Base-by-base conservation (phyloP, 2,329 filamentous ascomycete species). In the Cytospora chrysosperma region DNA sequence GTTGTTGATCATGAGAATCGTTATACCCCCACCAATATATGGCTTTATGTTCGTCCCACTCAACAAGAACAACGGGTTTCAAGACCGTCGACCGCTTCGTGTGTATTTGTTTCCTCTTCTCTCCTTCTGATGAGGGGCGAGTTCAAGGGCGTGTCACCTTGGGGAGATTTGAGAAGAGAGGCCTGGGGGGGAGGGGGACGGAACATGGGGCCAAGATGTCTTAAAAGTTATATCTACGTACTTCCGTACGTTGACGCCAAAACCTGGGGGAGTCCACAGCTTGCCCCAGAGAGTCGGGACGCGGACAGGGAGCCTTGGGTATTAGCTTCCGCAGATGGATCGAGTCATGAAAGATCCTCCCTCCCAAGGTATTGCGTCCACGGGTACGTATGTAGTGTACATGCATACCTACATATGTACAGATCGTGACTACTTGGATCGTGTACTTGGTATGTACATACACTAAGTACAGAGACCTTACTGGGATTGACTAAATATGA, bases 11-110 rank as follows among this genome's bases (percentile, higher is more conserved):
- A 60, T 55, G 49, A 65, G 61, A 54, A 49, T 37, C 37, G 65
- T 66, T 68, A 68, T 68, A 68, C 66, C 67, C 67, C 65, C 61
- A 58, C 51, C 58, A 61, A 61, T 61, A 55, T 49, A 55, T 53
- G 53, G 58, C 58, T 61, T 61, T 47, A 55, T 24, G 13, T 34
- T 21, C 21, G n/a, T 34, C 37, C 17, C 37, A 30, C 27, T 27
- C 24, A 27, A 34, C 32, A 28, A 10, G 27, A 24, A 8, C 28
- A 17, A 19, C 6, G 43, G 37, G 37, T 40, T 17, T 9, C 9
- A 4, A 19, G 17, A 40, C n/a, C 37, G n/a, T 40, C 37, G 12
- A 40, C 6, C 4, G 37, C 17, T n/a, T 17, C 37, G 37, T 40
- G 37, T 40, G 37, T 15, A 1, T 34, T 4, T 15, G 9, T 13